These are phyloP conservation scores for Pontederia paniculata DNA, from an alignment of 176 grass and related monocot species.

Conservation along the genomic window DNA sequence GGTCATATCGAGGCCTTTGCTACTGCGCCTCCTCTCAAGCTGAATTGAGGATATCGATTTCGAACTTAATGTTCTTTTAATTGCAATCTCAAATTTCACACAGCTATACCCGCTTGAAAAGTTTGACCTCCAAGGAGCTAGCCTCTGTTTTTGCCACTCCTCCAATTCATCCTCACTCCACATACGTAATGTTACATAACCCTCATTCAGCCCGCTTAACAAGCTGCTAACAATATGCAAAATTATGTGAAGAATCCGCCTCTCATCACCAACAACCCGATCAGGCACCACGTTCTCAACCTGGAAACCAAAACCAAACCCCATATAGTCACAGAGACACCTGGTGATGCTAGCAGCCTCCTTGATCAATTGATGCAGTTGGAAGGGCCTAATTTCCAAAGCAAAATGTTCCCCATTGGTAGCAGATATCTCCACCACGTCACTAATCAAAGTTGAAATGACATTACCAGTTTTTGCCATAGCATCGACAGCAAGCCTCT, in stretches of 20 bases:
- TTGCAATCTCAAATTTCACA: slow-evolving; percentile 34
- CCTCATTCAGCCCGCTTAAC: slow-evolving; percentile 8
- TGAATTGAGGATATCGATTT: slow-evolving; percentile 3
- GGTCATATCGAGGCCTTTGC: slow-evolving; percentile 46
- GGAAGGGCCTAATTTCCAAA: slow-evolving; percentile 10
- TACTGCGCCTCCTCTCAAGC: neutral
- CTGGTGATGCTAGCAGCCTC: slow-evolving; percentile 9
- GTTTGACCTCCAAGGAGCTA: slow-evolving; percentile 26
- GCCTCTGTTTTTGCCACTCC: slow-evolving; percentile 28
- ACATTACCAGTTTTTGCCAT: slow-evolving; percentile 16
- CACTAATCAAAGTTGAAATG: slow-evolving; percentile 14
- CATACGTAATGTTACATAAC: slow-evolving; percentile 27
- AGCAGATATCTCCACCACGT: slow-evolving; percentile 1
- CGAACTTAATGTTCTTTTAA: slow-evolving; percentile 26
- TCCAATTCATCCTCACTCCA: slow-evolving; percentile 28
- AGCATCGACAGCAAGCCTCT: slow-evolving; percentile 7
- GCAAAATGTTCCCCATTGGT: neutral
- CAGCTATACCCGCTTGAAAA: slow-evolving; percentile 21
- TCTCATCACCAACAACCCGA: slow-evolving; percentile 56
- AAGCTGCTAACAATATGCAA: slow-evolving; percentile 40
- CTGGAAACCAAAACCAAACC: slow-evolving; percentile 5
- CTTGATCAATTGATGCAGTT: slow-evolving; percentile 12
- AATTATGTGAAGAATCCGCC: slow-evolving; percentile 41
- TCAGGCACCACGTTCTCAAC: slow-evolving; percentile 13
- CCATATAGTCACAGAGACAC: slow-evolving; percentile 12